Percentiles rank a stretch among this genome's conserved stretches.
Conservation (phyloP, 192 early-diverging fungal species). For the Coemansia aciculifera region DNA sequence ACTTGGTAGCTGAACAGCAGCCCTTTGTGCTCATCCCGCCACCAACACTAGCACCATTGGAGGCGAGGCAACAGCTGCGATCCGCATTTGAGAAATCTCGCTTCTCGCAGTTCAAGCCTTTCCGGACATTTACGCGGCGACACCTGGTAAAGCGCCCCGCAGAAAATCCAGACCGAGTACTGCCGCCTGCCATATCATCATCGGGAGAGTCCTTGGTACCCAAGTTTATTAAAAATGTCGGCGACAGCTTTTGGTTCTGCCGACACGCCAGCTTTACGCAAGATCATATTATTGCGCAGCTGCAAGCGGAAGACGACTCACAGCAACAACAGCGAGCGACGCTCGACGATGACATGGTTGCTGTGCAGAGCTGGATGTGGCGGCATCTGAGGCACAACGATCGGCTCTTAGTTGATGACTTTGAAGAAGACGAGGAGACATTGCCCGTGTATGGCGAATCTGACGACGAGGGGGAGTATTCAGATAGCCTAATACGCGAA, state of each 20-base stretch:
- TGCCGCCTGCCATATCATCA: not conserved
- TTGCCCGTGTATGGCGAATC: constrained; percentile 56
- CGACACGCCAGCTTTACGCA: constrained; percentile 7
- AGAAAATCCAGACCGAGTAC: not conserved
- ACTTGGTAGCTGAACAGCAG: not conserved
- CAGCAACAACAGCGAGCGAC: not conserved
- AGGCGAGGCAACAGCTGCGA: not conserved
- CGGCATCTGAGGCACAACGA: not conserved
- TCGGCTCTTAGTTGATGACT: not conserved
- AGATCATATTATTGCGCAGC: not conserved
- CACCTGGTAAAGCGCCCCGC: not conserved
- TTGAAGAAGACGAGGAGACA: constrained; percentile 12
- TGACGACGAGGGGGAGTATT: constrained; percentile 16
- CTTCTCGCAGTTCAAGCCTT: not conserved
- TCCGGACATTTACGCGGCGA: constrained; percentile 2
- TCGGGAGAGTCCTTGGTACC: not conserved
- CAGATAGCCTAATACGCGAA: constrained; percentile 27
- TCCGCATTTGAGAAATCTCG: not conserved
- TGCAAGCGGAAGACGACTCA: not conserved
- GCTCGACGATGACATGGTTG: not conserved
- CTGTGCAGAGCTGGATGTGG: constrained; percentile 12
- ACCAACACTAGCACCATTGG: not conserved
- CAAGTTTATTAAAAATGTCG: not conserved
- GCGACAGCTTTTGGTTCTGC: constrained; percentile 22
- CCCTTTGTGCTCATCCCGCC: not conserved